Evolutionary conservation across 305 asterid species (phyloP), one percentile per base, ranked within the genome.

Genomic region (Fraxinus velutina): DNA sequence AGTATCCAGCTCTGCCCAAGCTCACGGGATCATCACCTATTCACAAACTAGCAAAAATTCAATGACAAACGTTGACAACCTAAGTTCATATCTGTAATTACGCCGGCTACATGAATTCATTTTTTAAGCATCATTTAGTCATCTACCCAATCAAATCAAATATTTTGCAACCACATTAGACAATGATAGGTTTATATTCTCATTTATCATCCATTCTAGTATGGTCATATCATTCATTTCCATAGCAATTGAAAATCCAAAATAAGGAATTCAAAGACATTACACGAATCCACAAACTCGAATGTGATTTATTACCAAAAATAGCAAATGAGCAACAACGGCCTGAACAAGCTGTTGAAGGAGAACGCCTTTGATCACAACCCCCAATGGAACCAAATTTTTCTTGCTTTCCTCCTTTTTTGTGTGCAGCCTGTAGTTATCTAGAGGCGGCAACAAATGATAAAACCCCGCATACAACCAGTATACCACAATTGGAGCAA

Each of bases 391-490:
- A 78, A 93, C 97, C 86, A 88, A 37, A 82, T 92, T 93, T 79
- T 89, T 93, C 89, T 89, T 90, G 64, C 86, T 79, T 83, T 93
- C 97, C 86, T 93, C 97, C 8, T 83, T 87, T 86, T 79, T 88
- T 0, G 97, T 86, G 42, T 92, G 97, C 91, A 93, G 86, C 84
- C 98, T 86, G 78, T 89, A 92, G 60, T 88, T 88, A 68, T 93
- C 94, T 33, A 93, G 86, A 42, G 91, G 89, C 34, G 94, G 93
- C 42, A 93, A 85, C 47, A 92, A 87, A 91, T 90, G 96, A 89
- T 90, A 91, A 79, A 90, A 86, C 17, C 97, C 98, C 2, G 91
- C 95, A 82, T 91, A 93, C 79, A 91, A 27, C 97, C 97, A 93
- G 86, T 93, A 93, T 83, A 93, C 93, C 32, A 92, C 88, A 62